Base-by-base conservation (phyloP, 306 rosid genomes). In the Cicer pinnatifidum region DNA sequence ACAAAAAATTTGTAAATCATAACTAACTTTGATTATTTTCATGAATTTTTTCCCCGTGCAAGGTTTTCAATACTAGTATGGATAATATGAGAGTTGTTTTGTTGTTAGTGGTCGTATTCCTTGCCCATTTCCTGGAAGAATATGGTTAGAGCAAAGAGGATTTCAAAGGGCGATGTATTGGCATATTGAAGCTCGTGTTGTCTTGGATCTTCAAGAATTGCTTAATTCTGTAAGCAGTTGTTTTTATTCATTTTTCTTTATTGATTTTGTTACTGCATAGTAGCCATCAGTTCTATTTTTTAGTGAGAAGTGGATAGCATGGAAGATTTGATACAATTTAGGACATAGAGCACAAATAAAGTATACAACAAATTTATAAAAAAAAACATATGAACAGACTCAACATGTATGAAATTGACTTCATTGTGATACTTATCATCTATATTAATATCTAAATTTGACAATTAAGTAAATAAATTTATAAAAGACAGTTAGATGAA, bases 101-200 rank as follows among this genome's bases (percentile, higher is more conserved):
- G 51, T 69, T 79, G 46, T 41, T 63, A 91, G 97, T 78, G 89
- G 92, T 71, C 75, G 86, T 81, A 88, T 94, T 78, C 90, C 96
- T 57, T 94, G 98, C 69, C 98, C 98, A 8, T 86, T 82, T 83
- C 96, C 96, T 0, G 97, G 94, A 6, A 78, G 97, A 75, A 87
- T 89, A 79, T 94, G 98, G 96, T 68, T 93, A 75, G 98, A 93
- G 71, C 98, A 93, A 83, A 91, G 97, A 82, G 98, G 97, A 44
- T 79, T 91, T 72, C 92, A 94, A 78, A 86, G 96, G 82, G 96
- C 95, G 28, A 73, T 94, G 83, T 94, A 94, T 86, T 94, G 98
- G 98, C 98, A 91, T 58, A 91, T 94, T 35, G 98, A 94, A 89
- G 98, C 98, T 66, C 92, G 96, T 11, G 98, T 91, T 75, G 98